Evolutionary conservation across 306 rosid species (phyloP).

Genomic region (Quercus robur): DNA sequence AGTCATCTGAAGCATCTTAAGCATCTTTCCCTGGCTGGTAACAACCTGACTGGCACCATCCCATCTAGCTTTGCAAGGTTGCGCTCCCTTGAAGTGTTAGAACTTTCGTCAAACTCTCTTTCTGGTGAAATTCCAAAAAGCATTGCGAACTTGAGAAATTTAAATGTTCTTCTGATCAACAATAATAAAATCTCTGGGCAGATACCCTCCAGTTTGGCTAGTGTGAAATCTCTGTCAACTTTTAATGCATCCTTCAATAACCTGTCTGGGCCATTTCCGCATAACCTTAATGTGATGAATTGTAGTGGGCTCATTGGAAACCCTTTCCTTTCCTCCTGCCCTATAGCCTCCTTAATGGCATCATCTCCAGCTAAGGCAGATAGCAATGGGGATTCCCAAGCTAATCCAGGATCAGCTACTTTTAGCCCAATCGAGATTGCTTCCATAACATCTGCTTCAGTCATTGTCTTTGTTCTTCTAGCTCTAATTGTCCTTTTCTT

Average conservation of each 20-base stretch:
- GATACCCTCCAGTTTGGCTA: conserved; percentile 75
- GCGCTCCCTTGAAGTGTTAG: conserved; percentile 57
- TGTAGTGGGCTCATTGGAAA: conserved; percentile 81
- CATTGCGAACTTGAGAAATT: conserved; percentile 53
- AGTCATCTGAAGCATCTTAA: conserved; percentile 53
- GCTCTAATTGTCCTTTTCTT: conserved; percentile 65
- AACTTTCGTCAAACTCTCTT: conserved; percentile 67
- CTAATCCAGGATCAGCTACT: conserved; percentile 28
- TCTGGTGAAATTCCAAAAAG: conserved; percentile 73
- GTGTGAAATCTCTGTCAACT: conserved; percentile 56
- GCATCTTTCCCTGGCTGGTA: conserved; percentile 66
- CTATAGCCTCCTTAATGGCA: conserved; percentile 26
- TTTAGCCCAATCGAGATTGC: conserved; percentile 85
- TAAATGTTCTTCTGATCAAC: conserved; percentile 63
- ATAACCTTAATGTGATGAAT: conserved; percentile 51
- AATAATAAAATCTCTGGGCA: conserved; percentile 77
- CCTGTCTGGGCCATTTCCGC: conserved; percentile 75
- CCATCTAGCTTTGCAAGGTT: conserved; percentile 65
- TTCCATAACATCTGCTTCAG: conserved; percentile 80
- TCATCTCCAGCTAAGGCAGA: conserved; percentile 54
- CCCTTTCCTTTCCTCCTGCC: conserved; percentile 59
- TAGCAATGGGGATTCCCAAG: conserved; percentile 23
- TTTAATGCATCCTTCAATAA: conserved; percentile 95
- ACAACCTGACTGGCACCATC: conserved; percentile 58
- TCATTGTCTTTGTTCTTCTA: conserved; percentile 75